Conservation (phyloP, 768 basidiomycete species). For the Hortiboletus campestris region DNA sequence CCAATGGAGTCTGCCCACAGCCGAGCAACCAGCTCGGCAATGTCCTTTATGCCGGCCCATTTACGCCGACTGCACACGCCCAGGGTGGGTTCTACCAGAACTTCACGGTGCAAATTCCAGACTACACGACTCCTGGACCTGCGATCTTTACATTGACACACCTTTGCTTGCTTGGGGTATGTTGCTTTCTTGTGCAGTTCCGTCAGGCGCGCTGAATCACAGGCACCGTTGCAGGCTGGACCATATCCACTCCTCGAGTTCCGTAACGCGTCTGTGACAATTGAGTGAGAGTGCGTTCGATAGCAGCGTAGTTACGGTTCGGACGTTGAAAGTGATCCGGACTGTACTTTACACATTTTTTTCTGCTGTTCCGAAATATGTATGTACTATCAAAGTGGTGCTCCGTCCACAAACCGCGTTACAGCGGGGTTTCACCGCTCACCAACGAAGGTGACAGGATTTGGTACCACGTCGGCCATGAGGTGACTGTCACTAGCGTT, state of each 20-base stretch:
- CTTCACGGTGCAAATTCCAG: slow-evolving; percentile 20
- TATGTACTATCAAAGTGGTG: neutral
- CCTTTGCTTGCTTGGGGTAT: slow-evolving; percentile 30
- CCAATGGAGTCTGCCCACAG: slow-evolving; percentile 22
- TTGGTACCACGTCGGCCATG: too few species aligned
- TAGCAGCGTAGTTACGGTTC: neutral
- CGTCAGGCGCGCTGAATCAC: neutral
- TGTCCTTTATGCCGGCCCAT: slow-evolving; percentile 31
- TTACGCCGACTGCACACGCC: slow-evolving; percentile 18
- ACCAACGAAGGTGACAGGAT: too few species aligned
- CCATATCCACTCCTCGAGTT: slow-evolving; percentile 29
- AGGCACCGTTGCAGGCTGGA: slow-evolving; percentile 13
- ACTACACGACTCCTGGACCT: slow-evolving; percentile 10
- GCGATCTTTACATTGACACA: slow-evolving; percentile 32
- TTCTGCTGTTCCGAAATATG: too few species aligned
- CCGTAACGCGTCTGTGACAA: slow-evolving; percentile 24
- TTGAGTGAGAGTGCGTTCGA: slow-evolving; percentile 1
- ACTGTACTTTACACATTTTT: neutral
- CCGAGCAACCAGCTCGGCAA: slow-evolving; percentile 20
- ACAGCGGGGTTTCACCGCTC: too few species aligned
- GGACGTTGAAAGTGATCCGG: neutral
- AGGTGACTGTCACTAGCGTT: neutral
- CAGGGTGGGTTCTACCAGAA: slow-evolving; percentile 28
- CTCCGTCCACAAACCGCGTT: neutral
- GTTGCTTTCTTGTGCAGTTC: neutral